phyloP scores from a whole-genome alignment of 2,329 filamentous ascomycete genomes.

The Leptosphaerulina australis region DNA sequence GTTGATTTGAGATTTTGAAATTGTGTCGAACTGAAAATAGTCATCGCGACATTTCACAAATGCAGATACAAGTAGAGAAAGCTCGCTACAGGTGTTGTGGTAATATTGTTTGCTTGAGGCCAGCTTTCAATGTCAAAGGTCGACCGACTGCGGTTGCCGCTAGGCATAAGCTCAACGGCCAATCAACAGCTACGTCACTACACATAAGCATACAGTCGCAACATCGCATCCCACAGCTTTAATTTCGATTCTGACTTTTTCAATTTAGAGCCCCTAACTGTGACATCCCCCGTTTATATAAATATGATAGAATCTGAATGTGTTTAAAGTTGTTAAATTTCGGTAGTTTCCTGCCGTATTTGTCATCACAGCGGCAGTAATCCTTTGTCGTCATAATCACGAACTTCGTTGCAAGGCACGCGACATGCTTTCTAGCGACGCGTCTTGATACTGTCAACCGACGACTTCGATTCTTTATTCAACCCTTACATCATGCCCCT shows the following conservation, averaged over 20 bases:
- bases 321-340: conserved; percentile 1
- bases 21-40: conserved; percentile 20
- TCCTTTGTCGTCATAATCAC: conserved; percentile 13
- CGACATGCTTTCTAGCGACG: conserved; percentile 23
- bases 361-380: conserved; percentile 13
- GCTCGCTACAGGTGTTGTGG: conserved; percentile 12
- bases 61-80: conserved; percentile 13
- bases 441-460: conserved; percentile 6
- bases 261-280: too few species aligned
- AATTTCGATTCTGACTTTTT: neutral
- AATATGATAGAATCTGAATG: neutral
- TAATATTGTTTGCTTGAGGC: conserved; percentile 39
- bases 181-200: conserved; percentile 43
- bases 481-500: conserved; percentile 7
- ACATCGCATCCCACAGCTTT: neutral
- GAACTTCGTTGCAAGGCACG: conserved; percentile 6
- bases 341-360: conserved; percentile 14
- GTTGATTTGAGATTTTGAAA: conserved; percentile 19
- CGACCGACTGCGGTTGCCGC: conserved; percentile 26
- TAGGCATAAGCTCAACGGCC: conserved; percentile 24
- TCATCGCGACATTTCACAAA: conserved; percentile 43
- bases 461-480: neutral
- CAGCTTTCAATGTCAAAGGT: conserved; percentile 40
- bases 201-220: neutral
- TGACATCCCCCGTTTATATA: neutral